A percentile compares a stretch with the other conserved stretches of the same genome.
Conservation (phyloP, 768 basidiomycete genomes). For the Phylloporus sp. region DNA sequence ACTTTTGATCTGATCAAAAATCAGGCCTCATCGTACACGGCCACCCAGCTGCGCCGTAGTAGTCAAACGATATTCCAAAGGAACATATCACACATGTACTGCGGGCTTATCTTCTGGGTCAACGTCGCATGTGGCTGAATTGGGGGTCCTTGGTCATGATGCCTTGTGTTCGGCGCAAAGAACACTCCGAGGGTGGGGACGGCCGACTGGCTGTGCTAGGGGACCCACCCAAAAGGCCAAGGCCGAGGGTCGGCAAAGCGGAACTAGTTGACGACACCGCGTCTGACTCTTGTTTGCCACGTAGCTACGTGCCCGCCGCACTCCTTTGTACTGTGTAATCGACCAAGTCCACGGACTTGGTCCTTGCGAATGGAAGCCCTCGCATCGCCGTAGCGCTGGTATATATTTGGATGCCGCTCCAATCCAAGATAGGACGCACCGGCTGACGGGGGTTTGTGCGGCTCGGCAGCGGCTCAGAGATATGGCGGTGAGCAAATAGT, state of each 20-base stretch:
- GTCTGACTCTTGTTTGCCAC: neutral
- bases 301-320: neutral
- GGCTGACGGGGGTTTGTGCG: neutral
- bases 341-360: neutral
- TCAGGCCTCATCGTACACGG: neutral
- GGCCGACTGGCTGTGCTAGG: constrained; percentile 14
- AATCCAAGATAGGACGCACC: neutral
- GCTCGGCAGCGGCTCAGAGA: neutral
- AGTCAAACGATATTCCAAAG: neutral
- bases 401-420: neutral
- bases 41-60: neutral
- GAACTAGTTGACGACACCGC: neutral
- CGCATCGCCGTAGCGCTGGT: neutral
- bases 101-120: neutral
- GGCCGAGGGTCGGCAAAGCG: constrained; percentile 8
- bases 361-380: neutral
- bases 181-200: constrained; percentile 1
- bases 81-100: neutral
- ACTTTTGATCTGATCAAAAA: neutral
- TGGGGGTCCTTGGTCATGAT: neutral
- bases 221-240: constrained; percentile 1
- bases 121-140: neutral
- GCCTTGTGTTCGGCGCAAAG: constrained; percentile 4
- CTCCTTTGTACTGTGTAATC: neutral
- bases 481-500: neutral